Evolutionary conservation across 129 eudicot species (phyloP).

Genomic region (Silybum marianum): DNA sequence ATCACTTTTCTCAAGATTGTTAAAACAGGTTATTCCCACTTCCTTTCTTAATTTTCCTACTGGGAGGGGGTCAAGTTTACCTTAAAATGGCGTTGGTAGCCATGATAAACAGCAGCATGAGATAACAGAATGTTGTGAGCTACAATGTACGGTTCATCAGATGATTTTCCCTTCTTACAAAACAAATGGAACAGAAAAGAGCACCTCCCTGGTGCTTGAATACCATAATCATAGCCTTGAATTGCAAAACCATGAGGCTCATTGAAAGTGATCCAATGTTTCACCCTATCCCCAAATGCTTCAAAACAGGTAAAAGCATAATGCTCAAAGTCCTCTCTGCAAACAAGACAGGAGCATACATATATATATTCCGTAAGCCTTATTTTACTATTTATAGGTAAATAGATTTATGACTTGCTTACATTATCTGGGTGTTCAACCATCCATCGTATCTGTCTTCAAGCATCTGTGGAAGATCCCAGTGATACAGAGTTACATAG

Average conservation of each 20-base stretch:
- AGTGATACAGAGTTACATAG: slow-evolving; percentile 83
- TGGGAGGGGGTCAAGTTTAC: slow-evolving; percentile 24
- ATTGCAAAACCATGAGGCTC: slow-evolving; percentile 89
- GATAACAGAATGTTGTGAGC: slow-evolving; percentile 89
- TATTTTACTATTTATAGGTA: background rate
- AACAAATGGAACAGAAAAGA: slow-evolving; percentile 70
- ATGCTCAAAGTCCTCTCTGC: slow-evolving; percentile 76
- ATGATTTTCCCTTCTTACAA: slow-evolving; percentile 79
- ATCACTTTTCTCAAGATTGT: no score
- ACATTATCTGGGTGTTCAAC: slow-evolving; percentile 69
- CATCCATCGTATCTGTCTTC: slow-evolving; percentile 87
- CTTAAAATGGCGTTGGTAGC: slow-evolving; percentile 67
- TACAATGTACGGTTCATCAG: slow-evolving; percentile 77
- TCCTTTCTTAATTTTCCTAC: background rate
- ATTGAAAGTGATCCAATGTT: slow-evolving; percentile 91
- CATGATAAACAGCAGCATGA: slow-evolving; percentile 78
- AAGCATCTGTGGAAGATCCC: slow-evolving; percentile 98
- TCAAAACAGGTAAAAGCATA: slow-evolving; percentile 82
- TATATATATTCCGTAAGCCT: slow-evolving; percentile 2
- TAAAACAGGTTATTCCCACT: background rate
- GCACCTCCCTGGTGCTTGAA: slow-evolving; percentile 97
- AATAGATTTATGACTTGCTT: slow-evolving; percentile 6
- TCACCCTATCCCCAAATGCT: slow-evolving; percentile 90
- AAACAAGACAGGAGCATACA: no score
- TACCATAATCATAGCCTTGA: slow-evolving; percentile 83